A percentile compares a stretch with the other conserved stretches of the same genome.
Evolutionary conservation across 2,329 filamentous ascomycete species (phyloP).

Genomic region (Trichophyton benhamiae): DNA sequence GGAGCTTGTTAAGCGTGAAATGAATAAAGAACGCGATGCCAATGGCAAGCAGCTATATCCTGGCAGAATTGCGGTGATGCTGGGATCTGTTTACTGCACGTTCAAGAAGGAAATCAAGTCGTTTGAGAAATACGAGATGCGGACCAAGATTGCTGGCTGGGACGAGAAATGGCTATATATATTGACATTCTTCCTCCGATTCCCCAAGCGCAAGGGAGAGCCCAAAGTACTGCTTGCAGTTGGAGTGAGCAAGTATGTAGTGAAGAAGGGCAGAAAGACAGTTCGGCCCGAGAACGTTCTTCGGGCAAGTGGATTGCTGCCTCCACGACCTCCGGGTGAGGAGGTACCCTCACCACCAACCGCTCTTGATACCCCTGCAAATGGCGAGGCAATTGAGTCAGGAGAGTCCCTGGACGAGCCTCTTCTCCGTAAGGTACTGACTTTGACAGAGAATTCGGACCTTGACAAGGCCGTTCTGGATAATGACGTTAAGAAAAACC

Average conservation of each 20-base stretch:
- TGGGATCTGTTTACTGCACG: conserved; percentile 60
- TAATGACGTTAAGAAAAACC: conserved; percentile 18
- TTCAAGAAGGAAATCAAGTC: conserved; percentile 64
- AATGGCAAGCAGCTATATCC: conserved; percentile 38
- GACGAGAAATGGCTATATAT: conserved; percentile 74
- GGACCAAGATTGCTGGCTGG: conserved; percentile 58
- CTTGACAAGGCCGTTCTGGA: conserved; percentile 20
- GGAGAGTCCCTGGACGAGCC: conserved; percentile 24
- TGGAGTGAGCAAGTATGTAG: conserved; percentile 66
- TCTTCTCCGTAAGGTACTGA: conserved; percentile 27
- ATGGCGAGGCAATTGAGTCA: conserved; percentile 23
- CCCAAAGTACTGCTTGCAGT: conserved; percentile 58
- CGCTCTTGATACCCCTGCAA: conserved; percentile 15
- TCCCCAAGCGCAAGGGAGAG: conserved; percentile 34
- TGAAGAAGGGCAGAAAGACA: conserved; percentile 70
- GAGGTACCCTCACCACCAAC: conserved; percentile 23
- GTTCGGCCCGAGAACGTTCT: conserved; percentile 70
- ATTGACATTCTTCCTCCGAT: conserved; percentile 57
- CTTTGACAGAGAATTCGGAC: conserved; percentile 22
- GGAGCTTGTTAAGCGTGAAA: conserved; percentile 39
- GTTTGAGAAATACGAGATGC: conserved; percentile 59
- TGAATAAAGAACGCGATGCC: conserved; percentile 37
- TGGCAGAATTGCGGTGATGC: conserved; percentile 46
- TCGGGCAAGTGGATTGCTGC: conserved; percentile 59
- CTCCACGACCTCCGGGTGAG: conserved; percentile 52